Percentiles rank a stretch among this genome's conserved stretches.
Conservation (phyloP, 768 basidiomycete species). For the Exidia glandulosa region DNA sequence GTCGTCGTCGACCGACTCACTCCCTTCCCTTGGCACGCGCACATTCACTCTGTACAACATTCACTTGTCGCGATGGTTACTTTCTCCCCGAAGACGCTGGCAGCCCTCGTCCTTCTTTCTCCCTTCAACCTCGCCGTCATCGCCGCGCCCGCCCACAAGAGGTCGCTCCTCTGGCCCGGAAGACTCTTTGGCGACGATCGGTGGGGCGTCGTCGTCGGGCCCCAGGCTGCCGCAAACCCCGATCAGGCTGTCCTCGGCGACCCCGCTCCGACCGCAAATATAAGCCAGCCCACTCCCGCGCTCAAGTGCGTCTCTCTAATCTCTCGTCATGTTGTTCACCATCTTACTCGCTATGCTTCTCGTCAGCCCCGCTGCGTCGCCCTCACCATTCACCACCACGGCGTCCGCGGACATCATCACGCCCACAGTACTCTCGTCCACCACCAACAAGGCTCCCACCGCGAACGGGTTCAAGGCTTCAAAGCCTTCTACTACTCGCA, state of each 20-base stretch:
- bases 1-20: neutral
- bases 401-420: neutral
- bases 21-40: neutral
- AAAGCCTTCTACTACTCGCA: neutral
- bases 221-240: slow-evolving; percentile 4
- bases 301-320: neutral
- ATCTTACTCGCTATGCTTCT: neutral
- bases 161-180: slow-evolving; percentile 36
- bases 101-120: slow-evolving; percentile 12
- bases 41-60: neutral
- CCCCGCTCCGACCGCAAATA: neutral
- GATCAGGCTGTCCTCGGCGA: neutral
- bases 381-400: neutral
- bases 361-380: neutral
- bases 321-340: neutral
- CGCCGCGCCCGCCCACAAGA: neutral
- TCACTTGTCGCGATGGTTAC: neutral
- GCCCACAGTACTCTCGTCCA: neutral
- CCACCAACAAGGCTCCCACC: neutral
- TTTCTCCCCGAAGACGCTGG: slow-evolving; percentile 2
- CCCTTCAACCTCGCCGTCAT: slow-evolving; percentile 10
- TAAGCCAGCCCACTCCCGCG: neutral
- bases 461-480: neutral
- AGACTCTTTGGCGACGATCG: slow-evolving; percentile 40
- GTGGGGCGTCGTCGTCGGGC: slow-evolving; percentile 43